These are phyloP conservation scores for Colletotrichum tofieldiae DNA, from an alignment of 2,329 filamentous ascomycete genomes.

Conservation along the genomic window DNA sequence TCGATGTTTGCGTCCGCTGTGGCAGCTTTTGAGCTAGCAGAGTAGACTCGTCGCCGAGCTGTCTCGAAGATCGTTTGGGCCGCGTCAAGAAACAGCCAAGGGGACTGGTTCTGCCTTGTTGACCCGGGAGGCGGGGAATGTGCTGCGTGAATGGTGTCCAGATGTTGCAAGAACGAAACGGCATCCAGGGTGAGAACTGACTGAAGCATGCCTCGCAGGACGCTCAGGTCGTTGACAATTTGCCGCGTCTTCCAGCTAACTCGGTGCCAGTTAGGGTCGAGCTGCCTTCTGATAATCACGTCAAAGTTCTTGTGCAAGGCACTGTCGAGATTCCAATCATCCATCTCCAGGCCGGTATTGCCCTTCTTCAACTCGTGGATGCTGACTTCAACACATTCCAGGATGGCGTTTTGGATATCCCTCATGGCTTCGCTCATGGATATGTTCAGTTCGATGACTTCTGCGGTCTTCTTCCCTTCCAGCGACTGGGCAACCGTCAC, in stretches of 20 bases:
- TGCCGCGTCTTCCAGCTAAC: conserved; percentile 96
- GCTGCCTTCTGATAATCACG: conserved; percentile 86
- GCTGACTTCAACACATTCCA: conserved; percentile 96
- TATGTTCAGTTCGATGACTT: conserved; percentile 97
- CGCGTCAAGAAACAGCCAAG: conserved; percentile 96
- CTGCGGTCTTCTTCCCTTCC: conserved; percentile 92
- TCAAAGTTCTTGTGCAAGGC: conserved; percentile 95
- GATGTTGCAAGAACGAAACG: conserved; percentile 91
- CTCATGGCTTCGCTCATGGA: conserved; percentile 96
- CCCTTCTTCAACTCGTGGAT: conserved; percentile 94
- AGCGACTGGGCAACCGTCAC: conserved; percentile 89
- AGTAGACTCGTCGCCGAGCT: conserved; percentile 89
- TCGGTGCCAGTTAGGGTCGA: conserved; percentile 97
- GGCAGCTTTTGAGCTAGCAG: conserved; percentile 70
- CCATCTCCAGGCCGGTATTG: conserved; percentile 92
- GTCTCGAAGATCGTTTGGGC: conserved; percentile 95
- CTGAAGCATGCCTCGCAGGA: conserved; percentile 87
- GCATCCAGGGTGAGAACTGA: conserved; percentile 88
- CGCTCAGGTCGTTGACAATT: conserved; percentile 90
- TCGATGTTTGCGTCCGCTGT: conserved; percentile 64
- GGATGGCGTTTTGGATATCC: conserved; percentile 92
- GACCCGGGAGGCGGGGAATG: conserved; percentile 91
- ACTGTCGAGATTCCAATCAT: conserved; percentile 96
- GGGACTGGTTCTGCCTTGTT: conserved; percentile 89
- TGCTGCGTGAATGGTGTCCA: conserved; percentile 94